These are phyloP conservation scores for Blepharisma japonicum DNA, from an alignment of 73 alveolate genomes.

Conservation along the genomic window DNA sequence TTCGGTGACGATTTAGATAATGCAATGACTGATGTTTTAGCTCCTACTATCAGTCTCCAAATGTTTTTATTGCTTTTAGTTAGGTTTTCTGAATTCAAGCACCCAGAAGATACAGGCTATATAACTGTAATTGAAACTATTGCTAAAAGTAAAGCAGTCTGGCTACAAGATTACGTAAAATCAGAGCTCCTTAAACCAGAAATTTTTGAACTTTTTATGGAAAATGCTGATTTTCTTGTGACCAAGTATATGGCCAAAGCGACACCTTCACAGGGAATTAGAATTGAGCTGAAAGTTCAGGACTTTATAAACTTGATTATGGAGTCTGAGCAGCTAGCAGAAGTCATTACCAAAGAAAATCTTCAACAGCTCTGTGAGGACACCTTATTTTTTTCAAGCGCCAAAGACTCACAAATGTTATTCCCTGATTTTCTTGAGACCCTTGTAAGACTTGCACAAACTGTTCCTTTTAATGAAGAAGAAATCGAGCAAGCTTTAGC, in stretches of 20 bases:
- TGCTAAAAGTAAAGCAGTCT: slow-evolving; percentile 17
- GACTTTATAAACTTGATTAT: slow-evolving; percentile 11
- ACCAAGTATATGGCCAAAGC: not conserved
- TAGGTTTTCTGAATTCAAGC: not conserved
- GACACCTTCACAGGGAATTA: not conserved
- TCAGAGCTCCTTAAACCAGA: slow-evolving; percentile 33
- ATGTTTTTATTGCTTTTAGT: not conserved
- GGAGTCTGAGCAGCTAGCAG: slow-evolving; percentile 19
- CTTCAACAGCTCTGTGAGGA: slow-evolving; percentile 28
- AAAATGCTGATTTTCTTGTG: slow-evolving; percentile 2
- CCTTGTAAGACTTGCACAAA: slow-evolving; percentile 27
- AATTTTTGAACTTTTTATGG: slow-evolving; percentile 25
- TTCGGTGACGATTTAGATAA: not conserved
- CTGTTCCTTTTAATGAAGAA: slow-evolving; percentile 33
- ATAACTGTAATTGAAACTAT: slow-evolving; percentile 2
- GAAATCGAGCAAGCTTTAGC: slow-evolving; percentile 25
- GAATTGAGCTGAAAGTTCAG: not conserved
- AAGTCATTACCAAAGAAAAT: slow-evolving; percentile 14
- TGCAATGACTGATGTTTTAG: not conserved
- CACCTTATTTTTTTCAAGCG: not conserved
- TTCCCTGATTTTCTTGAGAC: slow-evolving; percentile 26
- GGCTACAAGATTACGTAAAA: slow-evolving; percentile 17
- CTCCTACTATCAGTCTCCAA: not conserved
- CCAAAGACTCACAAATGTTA: not conserved
- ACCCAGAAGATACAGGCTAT: slow-evolving; percentile 21